phyloP scores from a whole-genome alignment of 164 flowering plant genomes.

The Annona cherimola region DNA sequence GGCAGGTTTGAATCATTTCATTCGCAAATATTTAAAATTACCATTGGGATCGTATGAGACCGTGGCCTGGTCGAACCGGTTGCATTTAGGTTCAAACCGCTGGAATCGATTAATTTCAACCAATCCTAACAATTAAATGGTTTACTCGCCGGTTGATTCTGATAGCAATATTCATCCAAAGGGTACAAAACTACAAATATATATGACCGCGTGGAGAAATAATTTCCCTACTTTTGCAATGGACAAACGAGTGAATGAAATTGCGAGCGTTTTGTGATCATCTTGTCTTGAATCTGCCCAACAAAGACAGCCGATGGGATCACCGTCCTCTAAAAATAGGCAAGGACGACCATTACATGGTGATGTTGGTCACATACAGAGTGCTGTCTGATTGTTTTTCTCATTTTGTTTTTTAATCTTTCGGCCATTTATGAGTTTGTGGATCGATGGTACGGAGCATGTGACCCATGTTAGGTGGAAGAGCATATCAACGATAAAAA shows the following conservation, averaged over 20 bases:
- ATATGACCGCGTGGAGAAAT: not conserved
- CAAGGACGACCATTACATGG: not conserved
- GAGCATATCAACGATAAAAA: not conserved
- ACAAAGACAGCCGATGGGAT: not conserved
- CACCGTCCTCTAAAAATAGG: not conserved
- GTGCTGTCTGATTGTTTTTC: not conserved
- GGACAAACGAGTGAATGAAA: not conserved
- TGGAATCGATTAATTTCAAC: no score
- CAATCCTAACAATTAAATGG: no score
- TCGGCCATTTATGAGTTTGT: not conserved
- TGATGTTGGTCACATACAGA: not conserved
- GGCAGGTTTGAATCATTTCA: no score
- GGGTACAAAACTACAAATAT: not conserved
- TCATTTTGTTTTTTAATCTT: not conserved
- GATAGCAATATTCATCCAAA: not conserved
- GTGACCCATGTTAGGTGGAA: not conserved
- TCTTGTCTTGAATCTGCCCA: not conserved
- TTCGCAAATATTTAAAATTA: no score
- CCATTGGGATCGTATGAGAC: no score
- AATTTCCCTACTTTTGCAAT: not conserved
- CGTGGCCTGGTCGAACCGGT: no score
- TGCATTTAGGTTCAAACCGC: no score
- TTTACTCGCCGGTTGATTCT: no score
- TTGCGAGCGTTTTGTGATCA: not conserved
- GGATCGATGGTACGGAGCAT: not conserved